phyloP scores from a whole-genome alignment of 192 early-diverging fungal genomes.

The Gonapodya sp. region DNA sequence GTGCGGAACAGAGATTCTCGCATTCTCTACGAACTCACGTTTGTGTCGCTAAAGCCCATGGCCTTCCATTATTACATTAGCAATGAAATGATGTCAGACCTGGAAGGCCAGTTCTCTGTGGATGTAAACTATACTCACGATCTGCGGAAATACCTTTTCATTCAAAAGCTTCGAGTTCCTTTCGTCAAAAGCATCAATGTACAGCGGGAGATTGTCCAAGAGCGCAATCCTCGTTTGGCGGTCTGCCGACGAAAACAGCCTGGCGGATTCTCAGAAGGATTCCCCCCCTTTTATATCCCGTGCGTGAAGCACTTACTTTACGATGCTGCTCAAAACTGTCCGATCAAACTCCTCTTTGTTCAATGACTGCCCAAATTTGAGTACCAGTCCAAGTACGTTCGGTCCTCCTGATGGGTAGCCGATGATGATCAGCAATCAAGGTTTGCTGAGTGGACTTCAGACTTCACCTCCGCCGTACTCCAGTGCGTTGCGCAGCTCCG shows the following conservation, averaged over 20 bases:
- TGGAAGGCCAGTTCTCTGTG: not conserved
- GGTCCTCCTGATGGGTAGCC: conserved; percentile 35
- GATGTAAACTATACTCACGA: conserved; percentile 36
- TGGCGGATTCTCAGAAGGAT: no score
- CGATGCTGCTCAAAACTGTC: conserved; percentile 38
- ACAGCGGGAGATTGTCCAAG: conserved; percentile 67
- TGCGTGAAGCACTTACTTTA: conserved; percentile 8
- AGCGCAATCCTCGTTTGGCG: conserved; percentile 74
- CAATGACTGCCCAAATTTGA: conserved; percentile 71
- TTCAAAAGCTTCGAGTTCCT: conserved; percentile 48
- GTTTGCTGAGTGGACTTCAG: not conserved
- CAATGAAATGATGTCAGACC: conserved; percentile 15
- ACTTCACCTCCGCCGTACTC: conserved; percentile 60
- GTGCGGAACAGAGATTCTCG: not conserved
- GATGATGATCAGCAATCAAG: conserved; percentile 22
- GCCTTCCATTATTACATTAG: conserved; percentile 28
- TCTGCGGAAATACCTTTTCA: conserved; percentile 78
- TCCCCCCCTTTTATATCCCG: no score
- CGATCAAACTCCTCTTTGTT: conserved; percentile 63
- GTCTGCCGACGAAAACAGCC: conserved; percentile 81
- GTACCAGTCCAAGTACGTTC: conserved; percentile 63
- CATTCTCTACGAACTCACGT: conserved; percentile 19
- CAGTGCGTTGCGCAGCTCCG: conserved; percentile 74
- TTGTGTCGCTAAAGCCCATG: conserved; percentile 77
- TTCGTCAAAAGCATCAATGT: conserved; percentile 50